Evolutionary conservation across 495 filamentous ascomycete species (phyloP).

Genomic region (Aspergillus homomorphus): DNA sequence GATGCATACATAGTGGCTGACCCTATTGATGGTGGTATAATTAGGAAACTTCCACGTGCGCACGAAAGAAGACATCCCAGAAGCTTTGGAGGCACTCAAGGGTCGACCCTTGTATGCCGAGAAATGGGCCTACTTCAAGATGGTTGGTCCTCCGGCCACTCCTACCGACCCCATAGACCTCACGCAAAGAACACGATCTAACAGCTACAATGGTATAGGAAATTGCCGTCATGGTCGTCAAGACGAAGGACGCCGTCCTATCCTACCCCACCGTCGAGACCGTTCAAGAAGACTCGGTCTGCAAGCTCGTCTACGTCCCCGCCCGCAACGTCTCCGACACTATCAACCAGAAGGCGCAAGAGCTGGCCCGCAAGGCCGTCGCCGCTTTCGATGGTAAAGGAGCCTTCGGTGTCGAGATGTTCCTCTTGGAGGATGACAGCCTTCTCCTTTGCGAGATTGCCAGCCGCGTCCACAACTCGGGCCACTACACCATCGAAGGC

Average conservation of each 20-base stretch:
- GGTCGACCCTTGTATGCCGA: conserved; percentile 81
- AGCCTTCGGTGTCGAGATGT: conserved; percentile 96
- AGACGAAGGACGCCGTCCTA: conserved; percentile 74
- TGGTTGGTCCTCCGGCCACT: conserved; percentile 33
- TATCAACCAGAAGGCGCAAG: conserved; percentile 63
- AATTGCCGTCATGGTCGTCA: conserved; percentile 90
- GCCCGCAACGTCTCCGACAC: conserved; percentile 65
- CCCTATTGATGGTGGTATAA: not conserved
- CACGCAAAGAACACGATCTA: not conserved
- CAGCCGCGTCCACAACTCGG: conserved; percentile 93
- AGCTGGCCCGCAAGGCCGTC: conserved; percentile 76
- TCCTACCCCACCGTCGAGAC: conserved; percentile 93
- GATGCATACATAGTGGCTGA: not conserved
- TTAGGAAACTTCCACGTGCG: conserved; percentile 74
- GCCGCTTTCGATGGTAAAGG: conserved; percentile 80
- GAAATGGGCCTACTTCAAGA: conserved; percentile 81
- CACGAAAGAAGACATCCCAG: conserved; percentile 62
- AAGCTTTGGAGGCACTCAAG: conserved; percentile 65
- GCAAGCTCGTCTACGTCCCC: conserved; percentile 88
- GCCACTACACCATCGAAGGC: conserved; percentile 96
- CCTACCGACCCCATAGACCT: not conserved
- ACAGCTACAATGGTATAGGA: conserved; percentile 43
- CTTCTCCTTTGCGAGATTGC: conserved; percentile 91
- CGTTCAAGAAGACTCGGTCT: conserved; percentile 90
- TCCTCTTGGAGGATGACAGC: conserved; percentile 71